These are phyloP conservation scores for Boletus rubescentipes DNA, from an alignment of 768 basidiomycete species.

Conservation along the genomic window DNA sequence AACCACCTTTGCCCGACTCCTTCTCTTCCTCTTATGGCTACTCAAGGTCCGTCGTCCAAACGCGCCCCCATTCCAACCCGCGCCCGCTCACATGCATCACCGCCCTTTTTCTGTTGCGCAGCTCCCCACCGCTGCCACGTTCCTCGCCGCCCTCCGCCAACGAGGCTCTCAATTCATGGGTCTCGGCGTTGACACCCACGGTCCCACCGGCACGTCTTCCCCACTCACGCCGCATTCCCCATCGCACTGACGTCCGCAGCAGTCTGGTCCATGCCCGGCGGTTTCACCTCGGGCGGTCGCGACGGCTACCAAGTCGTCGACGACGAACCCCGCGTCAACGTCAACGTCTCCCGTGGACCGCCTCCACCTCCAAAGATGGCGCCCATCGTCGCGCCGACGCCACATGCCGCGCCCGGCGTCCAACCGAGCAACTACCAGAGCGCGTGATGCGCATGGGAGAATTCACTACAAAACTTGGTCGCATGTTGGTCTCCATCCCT, in stretches of 20 bases:
- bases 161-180: constrained; percentile 56
- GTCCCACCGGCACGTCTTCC: constrained; percentile 51
- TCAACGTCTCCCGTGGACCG: constrained; percentile 13
- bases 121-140: constrained; percentile 57
- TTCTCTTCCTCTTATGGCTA: constrained; percentile 55
- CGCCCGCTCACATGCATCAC: background rate
- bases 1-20: constrained; percentile 50
- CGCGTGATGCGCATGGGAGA: constrained; percentile 1
- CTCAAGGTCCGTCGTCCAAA: no score
- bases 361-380: constrained; percentile 16
- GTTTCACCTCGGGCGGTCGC: constrained; percentile 52
- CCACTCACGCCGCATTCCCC: no score
- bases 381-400: constrained; percentile 2
- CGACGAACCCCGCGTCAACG: constrained; percentile 35
- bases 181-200: constrained; percentile 48
- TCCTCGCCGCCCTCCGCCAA: constrained; percentile 52
- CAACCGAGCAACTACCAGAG: constrained; percentile 29
- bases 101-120: no score
- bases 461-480: no score
- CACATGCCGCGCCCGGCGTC: constrained; percentile 15
- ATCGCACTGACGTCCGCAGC: background rate
- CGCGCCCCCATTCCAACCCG: background rate
- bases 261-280: constrained; percentile 83
- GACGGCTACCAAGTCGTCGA: constrained; percentile 66
- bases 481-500: no score